These are phyloP conservation scores for Phialophora tarda DNA, from an alignment of 2,329 filamentous ascomycete genomes.

Conservation along the genomic window DNA sequence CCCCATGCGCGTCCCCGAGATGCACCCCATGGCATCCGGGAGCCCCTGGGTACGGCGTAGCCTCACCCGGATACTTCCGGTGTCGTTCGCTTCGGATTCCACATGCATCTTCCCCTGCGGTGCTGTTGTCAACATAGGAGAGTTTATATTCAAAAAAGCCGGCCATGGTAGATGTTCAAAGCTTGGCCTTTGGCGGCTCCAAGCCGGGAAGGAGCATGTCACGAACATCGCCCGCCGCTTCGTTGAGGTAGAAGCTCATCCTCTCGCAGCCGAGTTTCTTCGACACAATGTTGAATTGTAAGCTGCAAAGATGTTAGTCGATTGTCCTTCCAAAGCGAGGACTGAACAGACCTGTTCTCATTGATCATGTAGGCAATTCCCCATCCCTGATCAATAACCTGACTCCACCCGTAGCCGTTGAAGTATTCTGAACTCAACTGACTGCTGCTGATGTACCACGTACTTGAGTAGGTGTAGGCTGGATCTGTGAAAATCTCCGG, in stretches of 20 bases:
- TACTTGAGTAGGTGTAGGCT: conserved; percentile 79
- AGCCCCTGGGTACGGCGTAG: not conserved
- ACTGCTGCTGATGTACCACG: conserved; percentile 86
- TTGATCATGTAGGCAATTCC: conserved; percentile 99
- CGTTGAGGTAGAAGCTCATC: conserved; percentile 95
- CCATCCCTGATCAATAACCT: conserved; percentile 94
- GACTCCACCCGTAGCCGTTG: conserved; percentile 98
- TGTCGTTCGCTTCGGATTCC: not conserved
- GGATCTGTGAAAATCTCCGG: conserved; percentile 87
- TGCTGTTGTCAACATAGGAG: conserved; percentile 9
- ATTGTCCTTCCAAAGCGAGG: conserved; percentile 6
- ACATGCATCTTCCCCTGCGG: not conserved
- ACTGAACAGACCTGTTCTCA: conserved; percentile 75
- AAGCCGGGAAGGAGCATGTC: conserved; percentile 83
- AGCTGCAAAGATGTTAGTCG: conserved; percentile 55
- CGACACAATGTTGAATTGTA: conserved; percentile 98
- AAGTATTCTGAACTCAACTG: conserved; percentile 97
- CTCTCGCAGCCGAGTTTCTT: conserved; percentile 88
- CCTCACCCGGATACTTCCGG: not conserved
- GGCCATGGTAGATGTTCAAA: conserved; percentile 59
- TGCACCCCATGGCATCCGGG: not conserved
- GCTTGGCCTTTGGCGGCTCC: conserved; percentile 81
- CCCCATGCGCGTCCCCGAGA: not conserved
- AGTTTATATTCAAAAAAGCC: conserved; percentile 1
- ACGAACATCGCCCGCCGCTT: conserved; percentile 87